Conservation (phyloP, 306 rosid genomes). For the Medicago truncatula region MtrunA17r5.0-ANR NC_053045.1:55835501-55836000, state of each 20-base stretch:
- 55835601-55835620: constrained; percentile 99
- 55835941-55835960: constrained; percentile 19
- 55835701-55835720: constrained; percentile 91
- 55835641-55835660: constrained; percentile 81
- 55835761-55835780: constrained; percentile 94
- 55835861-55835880: constrained; percentile 18
- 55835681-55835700: constrained; percentile 99
- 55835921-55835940: background rate
- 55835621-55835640: constrained; percentile 97
- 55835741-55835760: constrained; percentile 90
- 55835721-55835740: constrained; percentile 98
- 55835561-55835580: constrained; percentile 95
- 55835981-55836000: constrained; percentile 29
- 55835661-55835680: constrained; percentile 98
- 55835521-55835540: constrained; percentile 93
- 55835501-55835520: constrained; percentile 80
- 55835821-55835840: constrained; percentile 3
- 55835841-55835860: background rate
- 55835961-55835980: background rate
- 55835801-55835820: constrained; percentile 42
- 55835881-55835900: background rate
- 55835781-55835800: constrained; percentile 99
- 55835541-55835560: constrained; percentile 97
- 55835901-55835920: constrained; percentile 12
- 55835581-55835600: constrained; percentile 97